These are phyloP conservation scores for Stylosanthes scabra DNA, from an alignment of 331 rosid genomes.

Conservation along the genomic window DNA sequence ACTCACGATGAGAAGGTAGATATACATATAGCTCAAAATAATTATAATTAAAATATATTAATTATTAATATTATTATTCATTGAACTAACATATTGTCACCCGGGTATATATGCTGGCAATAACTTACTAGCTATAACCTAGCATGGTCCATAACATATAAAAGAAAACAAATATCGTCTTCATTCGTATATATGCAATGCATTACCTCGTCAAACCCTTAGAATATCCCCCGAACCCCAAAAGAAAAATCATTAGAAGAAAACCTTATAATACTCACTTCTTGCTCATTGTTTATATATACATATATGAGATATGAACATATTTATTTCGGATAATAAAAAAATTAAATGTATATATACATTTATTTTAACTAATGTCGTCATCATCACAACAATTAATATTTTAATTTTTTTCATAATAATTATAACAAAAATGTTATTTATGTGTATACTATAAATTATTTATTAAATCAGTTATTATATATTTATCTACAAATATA, in stretches of 20 bases:
- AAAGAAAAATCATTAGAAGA: no score
- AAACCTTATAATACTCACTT: background rate
- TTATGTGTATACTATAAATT: no score
- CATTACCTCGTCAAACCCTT: conserved; percentile 26
- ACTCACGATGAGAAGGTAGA: conserved; percentile 25
- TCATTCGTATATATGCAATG: background rate
- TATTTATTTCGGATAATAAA: no score
- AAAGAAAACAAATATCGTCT: background rate
- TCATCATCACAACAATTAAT: no score
- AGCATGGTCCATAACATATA: conserved; percentile 31
- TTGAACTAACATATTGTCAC: conserved; percentile 18
- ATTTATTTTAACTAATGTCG: no score
- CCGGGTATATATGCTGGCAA: conserved; percentile 21
- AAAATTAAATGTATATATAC: no score
- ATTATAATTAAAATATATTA: background rate
- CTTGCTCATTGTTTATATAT: background rate
- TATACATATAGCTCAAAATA: conserved; percentile 4
- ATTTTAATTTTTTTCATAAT: no score
- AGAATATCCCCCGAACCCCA: no score
- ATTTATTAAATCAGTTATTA: no score
- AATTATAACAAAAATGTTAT: no score
- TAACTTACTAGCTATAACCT: background rate
- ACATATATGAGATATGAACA: no score
- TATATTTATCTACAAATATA: no score
- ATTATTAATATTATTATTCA: conserved; percentile 9